Evolutionary conservation across 257 asterid genomes (phyloP), one percentile per base, ranked within the genome.

Genomic region (Lantana camara): DNA sequence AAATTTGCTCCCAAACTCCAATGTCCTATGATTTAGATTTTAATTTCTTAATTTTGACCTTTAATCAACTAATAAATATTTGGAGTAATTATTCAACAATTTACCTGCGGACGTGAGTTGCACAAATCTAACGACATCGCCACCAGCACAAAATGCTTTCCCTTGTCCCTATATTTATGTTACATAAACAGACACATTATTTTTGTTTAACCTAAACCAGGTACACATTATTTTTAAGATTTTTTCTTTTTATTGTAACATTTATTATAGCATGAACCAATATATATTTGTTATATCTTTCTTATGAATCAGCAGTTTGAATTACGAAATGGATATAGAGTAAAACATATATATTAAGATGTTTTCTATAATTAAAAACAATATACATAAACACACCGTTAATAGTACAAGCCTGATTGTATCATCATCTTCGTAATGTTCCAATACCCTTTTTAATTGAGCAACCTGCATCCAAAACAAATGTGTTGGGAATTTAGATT

Each of bases 121-220:
- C 15, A 22, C 12, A 14, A 22, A 7, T 15, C 53, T 23, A 23
- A 10, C 41, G 23, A 60, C 21, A 41, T 60, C 65, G 7, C 53
- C 65, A 23, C 65, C 65, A 5, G 65, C 40, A 42, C 65, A 60
- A n/a, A 60, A 60, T 24, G 65, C 27, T 9, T 15, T 60, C 41
- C 65, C 65, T 42, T 60, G 40, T 14, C 65, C 65, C 65, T 60
- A 40, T 60, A 9, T 59, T 38, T 38, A 14, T 40, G 40, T 58
- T 35, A 21, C 0, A 38, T 46, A 17, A 27, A 27, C 32, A 27
- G 5, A 27, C 2, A 27, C 32, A 27, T 5, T 2, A 27, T 27
- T 27, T 27, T 37, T n/a, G n/a, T n/a, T n/a, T n/a, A n/a, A n/a
- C n/a, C n/a, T n/a, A n/a, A n/a, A n/a, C n/a, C n/a, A n/a, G n/a